Evolutionary conservation across 495 filamentous ascomycete genomes (phyloP), one percentile per base, ranked within the genome.

Genomic region (Penicillium fimorum): DNA sequence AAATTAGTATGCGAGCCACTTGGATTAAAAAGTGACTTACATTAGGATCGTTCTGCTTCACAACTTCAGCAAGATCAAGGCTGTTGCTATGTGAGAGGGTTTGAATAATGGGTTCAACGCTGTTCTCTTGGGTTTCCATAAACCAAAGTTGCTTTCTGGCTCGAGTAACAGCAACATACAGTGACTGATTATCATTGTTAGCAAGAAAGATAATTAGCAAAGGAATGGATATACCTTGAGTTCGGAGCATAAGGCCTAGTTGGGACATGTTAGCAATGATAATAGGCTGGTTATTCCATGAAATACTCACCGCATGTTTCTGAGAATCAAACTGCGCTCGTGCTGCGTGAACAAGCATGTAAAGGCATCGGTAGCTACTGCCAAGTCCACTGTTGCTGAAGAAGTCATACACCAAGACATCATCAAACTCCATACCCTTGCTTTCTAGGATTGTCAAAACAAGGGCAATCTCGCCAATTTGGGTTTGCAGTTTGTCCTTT

Each of bases 371-470:
- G 22, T 62, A 62, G 35, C 55, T 62, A 40, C 59, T 62, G 1
- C 59, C 55, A 18, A 62, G 46, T 0, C 40, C 59, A 43, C 59
- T 62, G n/a, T 37, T 33, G 4, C 59, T 50, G 41, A 75, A 73
- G 15, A 73, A 73, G 41, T 75, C 64, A 42, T 59, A 70, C 2
- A 75, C 20, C 12, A 75, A 49, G 0, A 75, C 72, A 47, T 75
- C 76, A 5, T 79, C 73, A 48, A 79, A 79, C 47, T 79, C 76
- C 76, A 79, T 79, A 8, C 76, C 76, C 41, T 79, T 79, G 32
- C 70, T 73, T 52, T 79, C 60, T 1, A 74, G 59, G 38, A 79
- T 70, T 6, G 76, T 79, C 0, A 76, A 59, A 20, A 77, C 62
- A 7, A 79, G 48, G 0, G 71, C 66, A n/a, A 62, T 55, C 15